These are phyloP conservation scores for Hanseniaspora meyeri DNA, from an alignment of 805 yeast species.

Conservation along the genomic window DNA sequence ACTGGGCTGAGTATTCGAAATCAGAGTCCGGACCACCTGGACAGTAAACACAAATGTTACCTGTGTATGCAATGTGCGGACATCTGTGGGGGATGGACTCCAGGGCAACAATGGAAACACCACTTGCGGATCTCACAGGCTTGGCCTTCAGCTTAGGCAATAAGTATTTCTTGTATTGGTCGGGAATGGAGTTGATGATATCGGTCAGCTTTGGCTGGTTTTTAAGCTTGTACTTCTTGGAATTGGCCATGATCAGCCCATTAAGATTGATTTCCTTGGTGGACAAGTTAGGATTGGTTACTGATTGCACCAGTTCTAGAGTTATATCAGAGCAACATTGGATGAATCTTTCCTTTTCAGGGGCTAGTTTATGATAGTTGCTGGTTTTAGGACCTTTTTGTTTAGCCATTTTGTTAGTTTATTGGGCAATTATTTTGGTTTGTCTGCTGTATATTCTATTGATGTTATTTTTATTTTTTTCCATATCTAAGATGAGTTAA, in stretches of 20 bases:
- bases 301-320: constrained; percentile 65
- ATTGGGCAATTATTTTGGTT: not conserved
- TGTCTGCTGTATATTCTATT: not conserved
- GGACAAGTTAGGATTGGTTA: constrained; percentile 39
- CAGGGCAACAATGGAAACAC: constrained; percentile 97
- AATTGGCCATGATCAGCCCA: constrained; percentile 71
- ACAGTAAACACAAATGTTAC: constrained; percentile 95
- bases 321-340: constrained; percentile 90
- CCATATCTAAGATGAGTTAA: no score
- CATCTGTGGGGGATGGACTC: constrained; percentile 99
- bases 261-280: constrained; percentile 72
- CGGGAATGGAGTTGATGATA: constrained; percentile 89
- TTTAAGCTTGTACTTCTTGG: constrained; percentile 82
- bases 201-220: constrained; percentile 92
- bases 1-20: constrained; percentile 94
- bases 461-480: no score
- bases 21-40: constrained; percentile 99
- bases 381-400: constrained; percentile 30
- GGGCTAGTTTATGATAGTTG: constrained; percentile 57
- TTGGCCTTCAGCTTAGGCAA: constrained; percentile 94
- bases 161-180: constrained; percentile 81
- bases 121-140: constrained; percentile 96
- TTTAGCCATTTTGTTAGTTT: constrained; percentile 23
- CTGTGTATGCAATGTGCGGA: constrained; percentile 97
- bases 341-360: constrained; percentile 85